Conservation (phyloP, 2,329 filamentous ascomycete species). For the Neophaeococcomyces mojaviensis region DNA sequence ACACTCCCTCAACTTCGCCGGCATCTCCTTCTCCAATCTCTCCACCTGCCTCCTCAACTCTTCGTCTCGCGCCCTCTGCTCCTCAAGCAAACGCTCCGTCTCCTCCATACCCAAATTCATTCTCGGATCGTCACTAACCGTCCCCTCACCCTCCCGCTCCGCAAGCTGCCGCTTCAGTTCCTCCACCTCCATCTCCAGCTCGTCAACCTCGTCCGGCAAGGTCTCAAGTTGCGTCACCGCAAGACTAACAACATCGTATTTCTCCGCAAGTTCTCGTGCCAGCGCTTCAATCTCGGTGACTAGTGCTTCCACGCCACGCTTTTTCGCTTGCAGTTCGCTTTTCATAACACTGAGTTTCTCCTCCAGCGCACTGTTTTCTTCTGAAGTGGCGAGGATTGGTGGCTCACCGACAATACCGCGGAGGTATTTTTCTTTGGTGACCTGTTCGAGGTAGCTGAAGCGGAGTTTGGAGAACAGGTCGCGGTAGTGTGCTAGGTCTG, state of each 20-base stretch:
- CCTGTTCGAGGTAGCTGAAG: conserved; percentile 96
- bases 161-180: conserved; percentile 36
- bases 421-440: conserved; percentile 97
- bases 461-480: conserved; percentile 93
- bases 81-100: conserved; percentile 33
- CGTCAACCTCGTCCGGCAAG: conserved; percentile 35
- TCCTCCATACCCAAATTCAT: conserved; percentile 25
- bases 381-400: conserved; percentile 71
- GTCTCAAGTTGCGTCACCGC: conserved; percentile 41
- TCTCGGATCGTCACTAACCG: conserved; percentile 10
- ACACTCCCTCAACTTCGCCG: conserved; percentile 36
- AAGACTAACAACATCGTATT: conserved; percentile 35
- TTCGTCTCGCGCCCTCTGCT: conserved; percentile 34
- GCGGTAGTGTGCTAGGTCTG: conserved; percentile 77
- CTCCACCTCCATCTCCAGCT: conserved; percentile 34
- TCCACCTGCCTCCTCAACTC: conserved; percentile 36
- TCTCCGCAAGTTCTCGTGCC: conserved; percentile 55
- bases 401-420: conserved; percentile 86
- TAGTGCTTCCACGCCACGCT: conserved; percentile 67
- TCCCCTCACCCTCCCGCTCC: conserved; percentile 32
- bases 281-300: conserved; percentile 65
- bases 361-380: conserved; percentile 75
- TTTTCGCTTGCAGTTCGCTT: conserved; percentile 67
- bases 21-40: conserved; percentile 36
- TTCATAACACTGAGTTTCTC: conserved; percentile 63